Percentiles rank a stretch among this genome's conserved stretches.
Evolutionary conservation across 1,284 basidiomycete species (phyloP).

Genomic region (Cutaneotrichosporon cutaneum): DNA sequence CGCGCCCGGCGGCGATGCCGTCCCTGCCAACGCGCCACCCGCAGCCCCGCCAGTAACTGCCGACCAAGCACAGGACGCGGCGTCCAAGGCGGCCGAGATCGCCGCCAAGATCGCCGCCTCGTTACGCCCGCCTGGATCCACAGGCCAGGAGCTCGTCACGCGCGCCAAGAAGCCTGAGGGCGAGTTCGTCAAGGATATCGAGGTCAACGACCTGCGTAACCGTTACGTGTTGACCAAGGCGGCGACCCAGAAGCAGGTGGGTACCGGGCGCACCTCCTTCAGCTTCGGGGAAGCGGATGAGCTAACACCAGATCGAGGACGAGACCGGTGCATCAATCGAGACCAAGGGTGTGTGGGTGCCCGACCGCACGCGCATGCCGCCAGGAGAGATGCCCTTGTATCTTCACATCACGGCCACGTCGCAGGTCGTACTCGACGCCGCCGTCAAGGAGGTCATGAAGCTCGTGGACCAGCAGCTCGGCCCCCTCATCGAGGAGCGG

Average conservation of each 20-base stretch:
- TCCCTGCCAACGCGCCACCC: constrained; percentile 35
- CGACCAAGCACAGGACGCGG: constrained; percentile 63
- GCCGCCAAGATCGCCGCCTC: constrained; percentile 89
- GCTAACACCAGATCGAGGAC: constrained; percentile 67
- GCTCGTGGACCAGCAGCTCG: constrained; percentile 78
- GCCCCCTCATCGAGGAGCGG: constrained; percentile 84
- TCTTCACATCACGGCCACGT: constrained; percentile 84
- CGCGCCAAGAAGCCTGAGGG: constrained; percentile 69
- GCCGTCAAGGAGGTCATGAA: constrained; percentile 84
- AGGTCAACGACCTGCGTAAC: constrained; percentile 96
- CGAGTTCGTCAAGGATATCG: constrained; percentile 86
- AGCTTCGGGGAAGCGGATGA: too few species aligned
- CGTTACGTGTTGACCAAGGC: constrained; percentile 93
- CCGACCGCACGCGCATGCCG: constrained; percentile 81
- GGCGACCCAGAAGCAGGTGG: constrained; percentile 82
- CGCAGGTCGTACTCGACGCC: constrained; percentile 72
- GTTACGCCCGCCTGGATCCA: constrained; percentile 55
- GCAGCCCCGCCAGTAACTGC: constrained; percentile 54
- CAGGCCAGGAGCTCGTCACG: constrained; percentile 56
- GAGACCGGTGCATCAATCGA: constrained; percentile 86
- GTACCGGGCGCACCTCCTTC: constrained; percentile 35
- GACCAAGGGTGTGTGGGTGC: constrained; percentile 92
- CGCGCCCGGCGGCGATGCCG: constrained; percentile 45
- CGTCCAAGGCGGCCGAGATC: constrained; percentile 63
- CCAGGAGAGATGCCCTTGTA: constrained; percentile 92